phyloP scores from a whole-genome alignment of 2,329 filamentous ascomycete genomes.

The Penicillium corylophilum region DNA sequence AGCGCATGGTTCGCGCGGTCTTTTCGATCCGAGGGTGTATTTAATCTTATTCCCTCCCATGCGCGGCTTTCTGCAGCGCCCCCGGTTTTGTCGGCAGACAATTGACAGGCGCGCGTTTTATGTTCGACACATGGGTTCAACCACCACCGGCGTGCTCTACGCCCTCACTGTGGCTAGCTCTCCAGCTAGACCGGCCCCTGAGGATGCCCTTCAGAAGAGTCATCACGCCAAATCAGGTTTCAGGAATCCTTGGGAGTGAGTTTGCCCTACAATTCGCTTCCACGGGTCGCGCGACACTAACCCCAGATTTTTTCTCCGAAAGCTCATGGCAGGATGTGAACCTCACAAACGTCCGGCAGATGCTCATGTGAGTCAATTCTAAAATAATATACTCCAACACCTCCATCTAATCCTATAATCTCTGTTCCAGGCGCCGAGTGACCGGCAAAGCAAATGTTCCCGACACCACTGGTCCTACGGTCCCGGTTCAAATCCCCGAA shows the following conservation, averaged over 20 bases:
- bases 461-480: slow-evolving; percentile 63
- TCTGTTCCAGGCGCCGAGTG: slow-evolving; percentile 40
- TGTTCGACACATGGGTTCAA: slow-evolving; percentile 36
- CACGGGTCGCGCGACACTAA: slow-evolving; percentile 9
- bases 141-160: slow-evolving; percentile 41
- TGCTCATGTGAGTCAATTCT: slow-evolving; percentile 19
- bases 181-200: slow-evolving; percentile 33
- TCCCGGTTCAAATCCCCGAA: slow-evolving; percentile 64
- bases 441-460: slow-evolving; percentile 55
- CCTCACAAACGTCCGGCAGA: slow-evolving; percentile 10
- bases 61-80: slow-evolving; percentile 24
- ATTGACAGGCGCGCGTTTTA: slow-evolving; percentile 10
- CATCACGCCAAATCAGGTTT: slow-evolving; percentile 43
- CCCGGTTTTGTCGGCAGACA: slow-evolving; percentile 21
- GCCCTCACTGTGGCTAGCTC: slow-evolving; percentile 42
- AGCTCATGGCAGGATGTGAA: slow-evolving; percentile 23
- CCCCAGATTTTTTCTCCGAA: not conserved
- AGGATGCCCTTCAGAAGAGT: slow-evolving; percentile 40
- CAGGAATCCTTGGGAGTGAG: slow-evolving; percentile 47
- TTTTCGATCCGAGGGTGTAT: slow-evolving; percentile 2
- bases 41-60: slow-evolving; percentile 13
- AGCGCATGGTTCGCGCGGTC: not conserved
- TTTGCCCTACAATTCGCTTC: not conserved
- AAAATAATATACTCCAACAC: not conserved
- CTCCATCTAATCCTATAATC: not conserved